Percentiles rank a stretch among this genome's conserved stretches.
Evolutionary conservation across 2,329 filamentous ascomycete species (phyloP).

Genomic region (Polytolypa hystricis): DNA sequence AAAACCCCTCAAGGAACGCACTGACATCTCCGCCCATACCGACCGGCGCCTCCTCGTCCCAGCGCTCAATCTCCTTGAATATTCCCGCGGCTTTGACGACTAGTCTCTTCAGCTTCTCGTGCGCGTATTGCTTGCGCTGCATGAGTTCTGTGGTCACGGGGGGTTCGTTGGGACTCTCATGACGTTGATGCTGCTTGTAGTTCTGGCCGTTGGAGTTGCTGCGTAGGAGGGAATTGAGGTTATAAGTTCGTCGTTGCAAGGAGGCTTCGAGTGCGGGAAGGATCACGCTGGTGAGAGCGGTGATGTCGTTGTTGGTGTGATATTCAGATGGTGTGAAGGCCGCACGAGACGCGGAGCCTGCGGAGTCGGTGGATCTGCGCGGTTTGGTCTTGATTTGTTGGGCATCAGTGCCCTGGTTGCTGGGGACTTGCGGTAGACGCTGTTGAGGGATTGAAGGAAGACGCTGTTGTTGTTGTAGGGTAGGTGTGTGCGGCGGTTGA

Average conservation of each 20-base stretch:
- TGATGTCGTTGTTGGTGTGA: constrained; percentile 58
- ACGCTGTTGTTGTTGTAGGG: constrained; percentile 6
- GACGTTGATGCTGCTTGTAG: constrained; percentile 11
- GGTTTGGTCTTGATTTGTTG: constrained; percentile 21
- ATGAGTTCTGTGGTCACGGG: constrained; percentile 42
- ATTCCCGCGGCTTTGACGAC: constrained; percentile 73
- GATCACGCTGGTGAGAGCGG: constrained; percentile 81
- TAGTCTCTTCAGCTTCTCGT: constrained; percentile 70
- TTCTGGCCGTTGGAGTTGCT: constrained; percentile 7
- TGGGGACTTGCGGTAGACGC: constrained; percentile 18
- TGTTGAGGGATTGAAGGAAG: constrained; percentile 7
- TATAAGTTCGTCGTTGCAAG: constrained; percentile 61
- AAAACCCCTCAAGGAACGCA: constrained; percentile 78
- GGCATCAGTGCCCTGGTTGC: constrained; percentile 46
- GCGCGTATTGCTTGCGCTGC: constrained; percentile 59
- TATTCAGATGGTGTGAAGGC: constrained; percentile 12
- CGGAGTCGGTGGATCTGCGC: constrained; percentile 8
- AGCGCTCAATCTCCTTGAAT: constrained; percentile 82
- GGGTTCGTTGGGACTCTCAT: constrained; percentile 14
- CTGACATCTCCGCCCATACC: constrained; percentile 88
- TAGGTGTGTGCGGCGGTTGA: constrained; percentile 8
- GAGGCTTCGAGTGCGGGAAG: constrained; percentile 87
- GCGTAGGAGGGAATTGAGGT: constrained; percentile 36
- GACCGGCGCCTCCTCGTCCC: constrained; percentile 75
- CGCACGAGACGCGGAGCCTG: constrained; percentile 9